These are phyloP conservation scores for Maudiozyma pseudohumilis DNA, from an alignment of 805 yeast species.

Conservation along the genomic window DNA sequence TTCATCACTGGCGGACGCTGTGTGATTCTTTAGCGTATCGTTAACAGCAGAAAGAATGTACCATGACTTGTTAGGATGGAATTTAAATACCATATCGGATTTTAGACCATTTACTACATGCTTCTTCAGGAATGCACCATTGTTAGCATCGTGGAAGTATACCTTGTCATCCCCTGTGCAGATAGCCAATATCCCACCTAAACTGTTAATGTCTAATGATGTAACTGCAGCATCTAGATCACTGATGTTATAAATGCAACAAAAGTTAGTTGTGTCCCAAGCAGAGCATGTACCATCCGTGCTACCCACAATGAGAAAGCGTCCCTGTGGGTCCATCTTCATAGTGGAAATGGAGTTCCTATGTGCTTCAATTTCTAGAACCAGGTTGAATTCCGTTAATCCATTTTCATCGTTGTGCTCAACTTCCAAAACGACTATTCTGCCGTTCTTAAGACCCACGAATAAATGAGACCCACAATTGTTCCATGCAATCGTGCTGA, in stretches of 20 bases:
- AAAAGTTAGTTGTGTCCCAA: constrained; percentile 17
- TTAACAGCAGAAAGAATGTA: constrained; percentile 14
- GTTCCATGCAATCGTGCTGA: constrained; percentile 26
- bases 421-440: constrained; percentile 20
- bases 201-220: constrained; percentile 17
- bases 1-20: constrained; percentile 5
- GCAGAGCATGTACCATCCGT: constrained; percentile 20
- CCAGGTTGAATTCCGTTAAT: constrained; percentile 2
- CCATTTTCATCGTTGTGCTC: not conserved
- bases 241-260: constrained; percentile 10
- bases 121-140: constrained; percentile 6
- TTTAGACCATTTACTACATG: constrained; percentile 2
- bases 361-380: constrained; percentile 34
- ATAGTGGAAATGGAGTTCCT: constrained; percentile 40
- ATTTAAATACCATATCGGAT: constrained; percentile 14
- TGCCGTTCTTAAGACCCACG: constrained; percentile 43
- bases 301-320: constrained; percentile 42
- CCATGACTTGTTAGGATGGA: constrained; percentile 21
- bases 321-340: constrained; percentile 44
- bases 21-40: constrained; percentile 12
- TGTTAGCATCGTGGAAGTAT: constrained; percentile 12
- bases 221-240: constrained; percentile 14
- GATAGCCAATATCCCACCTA: constrained; percentile 18
- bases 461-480: constrained; percentile 32
- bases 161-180: constrained; percentile 13